Base-by-base conservation (phyloP, 257 asterid genomes). In the Capsicum chinense region DNA sequence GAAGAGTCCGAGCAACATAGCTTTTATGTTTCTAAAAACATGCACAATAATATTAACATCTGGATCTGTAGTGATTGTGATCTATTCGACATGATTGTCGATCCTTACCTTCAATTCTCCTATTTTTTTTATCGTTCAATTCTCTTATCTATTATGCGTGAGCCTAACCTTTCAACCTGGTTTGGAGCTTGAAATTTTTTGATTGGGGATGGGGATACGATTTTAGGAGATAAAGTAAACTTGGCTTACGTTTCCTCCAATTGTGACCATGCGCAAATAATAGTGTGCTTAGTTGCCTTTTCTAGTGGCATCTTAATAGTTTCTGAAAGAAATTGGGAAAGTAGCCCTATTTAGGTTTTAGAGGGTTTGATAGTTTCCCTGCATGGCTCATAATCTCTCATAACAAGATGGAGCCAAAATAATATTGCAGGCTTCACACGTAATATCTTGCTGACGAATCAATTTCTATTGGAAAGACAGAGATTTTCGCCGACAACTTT, bases 271-370 rank as follows among this genome's bases (percentile, higher is more conserved):
- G 12, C 35, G 4, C 44, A 64, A 64, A 64, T 26, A 26, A 64
- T 73, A 9, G 80, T 48, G 19, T 11, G 39, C 42, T 12, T 73
- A 48, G 56, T 73, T 73, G n/a, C 80, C 39, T 19, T 73, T 71
- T 73, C 80, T 73, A 19, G 59, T 73, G 59, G 17, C 50, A 73
- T 19, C 58, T 73, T 19, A 73, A 19, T 73, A 73, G 80, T 73
- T 0, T 14, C 59, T 47, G 80, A 73, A 63, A 73, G 16, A 66
- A 66, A 33, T 66, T 66, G 47, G 48, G 73, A 14, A 48, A 47
- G 58, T 48, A 19, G 80, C 80, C 80, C n/a, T 73, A 48, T 44
- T 70, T 48, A 48, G 59, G 56, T 19, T 26, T 64, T 42, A 11
- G 11, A 64, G 69, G 69, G 42, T 9, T 71, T 71, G 39, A 9